Conservation (phyloP, 768 basidiomycete species). For the Leccinum subtestaceum region DNA sequence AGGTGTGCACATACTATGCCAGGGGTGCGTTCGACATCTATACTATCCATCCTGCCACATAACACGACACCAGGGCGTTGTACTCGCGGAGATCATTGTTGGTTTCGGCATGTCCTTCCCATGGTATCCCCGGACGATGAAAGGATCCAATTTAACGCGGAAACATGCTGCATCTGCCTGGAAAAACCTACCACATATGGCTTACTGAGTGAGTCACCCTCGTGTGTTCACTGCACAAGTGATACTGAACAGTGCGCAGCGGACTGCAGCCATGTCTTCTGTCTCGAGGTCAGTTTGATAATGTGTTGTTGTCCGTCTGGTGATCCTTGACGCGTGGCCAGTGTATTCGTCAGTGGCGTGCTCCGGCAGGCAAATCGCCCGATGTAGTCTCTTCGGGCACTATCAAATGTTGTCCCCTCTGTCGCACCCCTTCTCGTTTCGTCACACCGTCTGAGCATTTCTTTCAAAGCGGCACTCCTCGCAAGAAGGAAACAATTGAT, state of each 20-base stretch:
- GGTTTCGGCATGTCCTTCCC: slow-evolving; percentile 61
- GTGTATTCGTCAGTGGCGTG: slow-evolving; percentile 82
- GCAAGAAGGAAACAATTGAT: slow-evolving; percentile 49
- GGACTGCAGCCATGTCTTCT: slow-evolving; percentile 78
- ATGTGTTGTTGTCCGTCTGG: not conserved
- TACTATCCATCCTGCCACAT: not conserved
- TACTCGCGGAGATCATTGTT: slow-evolving; percentile 64
- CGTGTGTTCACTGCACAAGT: not conserved
- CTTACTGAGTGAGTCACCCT: slow-evolving; percentile 50
- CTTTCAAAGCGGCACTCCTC: slow-evolving; percentile 50
- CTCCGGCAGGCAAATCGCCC: slow-evolving; percentile 47
- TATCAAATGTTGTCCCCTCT: slow-evolving; percentile 78
- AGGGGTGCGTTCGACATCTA: slow-evolving; percentile 40
- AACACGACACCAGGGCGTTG: slow-evolving; percentile 55
- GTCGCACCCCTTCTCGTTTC: slow-evolving; percentile 62
- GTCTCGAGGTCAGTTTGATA: slow-evolving; percentile 51
- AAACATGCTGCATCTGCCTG: slow-evolving; percentile 69
- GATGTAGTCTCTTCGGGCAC: slow-evolving; percentile 55
- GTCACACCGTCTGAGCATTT: slow-evolving; percentile 74
- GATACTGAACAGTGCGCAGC: slow-evolving; percentile 36
- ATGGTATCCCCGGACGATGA: slow-evolving; percentile 23
- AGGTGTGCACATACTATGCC: slow-evolving; percentile 65
- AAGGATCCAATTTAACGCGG: slow-evolving; percentile 37
- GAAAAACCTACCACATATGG: slow-evolving; percentile 71
- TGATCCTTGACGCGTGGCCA: slow-evolving; percentile 26